A percentile compares a stretch with the other conserved stretches of the same genome.
Evolutionary conservation across 2,329 filamentous ascomycete species (phyloP).

Genomic region (Periglandula ipomoeae): DNA sequence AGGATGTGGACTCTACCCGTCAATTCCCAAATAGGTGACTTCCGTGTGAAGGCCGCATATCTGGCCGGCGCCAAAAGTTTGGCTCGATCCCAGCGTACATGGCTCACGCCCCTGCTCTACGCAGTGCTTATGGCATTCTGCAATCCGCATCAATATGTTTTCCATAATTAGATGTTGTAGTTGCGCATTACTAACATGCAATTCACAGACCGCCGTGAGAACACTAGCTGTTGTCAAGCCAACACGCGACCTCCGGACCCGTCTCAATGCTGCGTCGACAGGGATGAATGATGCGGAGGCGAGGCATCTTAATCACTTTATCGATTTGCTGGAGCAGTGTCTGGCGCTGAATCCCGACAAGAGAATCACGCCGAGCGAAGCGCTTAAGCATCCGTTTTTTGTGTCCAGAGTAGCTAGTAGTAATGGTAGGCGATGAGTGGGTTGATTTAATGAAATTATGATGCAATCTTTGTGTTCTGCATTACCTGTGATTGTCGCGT

Average conservation of each 20-base stretch:
- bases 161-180: neutral
- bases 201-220: slow-evolving; percentile 53
- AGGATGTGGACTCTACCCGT: neutral
- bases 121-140: neutral
- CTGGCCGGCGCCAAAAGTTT: slow-evolving; percentile 5
- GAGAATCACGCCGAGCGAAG: slow-evolving; percentile 77
- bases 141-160: neutral
- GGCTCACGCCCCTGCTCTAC: neutral
- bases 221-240: slow-evolving; percentile 65
- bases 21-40: neutral
- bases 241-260: slow-evolving; percentile 70
- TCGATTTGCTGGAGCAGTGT: slow-evolving; percentile 82
- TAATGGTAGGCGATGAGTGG: slow-evolving; percentile 2
- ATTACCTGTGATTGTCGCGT: neutral
- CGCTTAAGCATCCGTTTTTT: slow-evolving; percentile 84
- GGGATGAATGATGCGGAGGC: slow-evolving; percentile 65
- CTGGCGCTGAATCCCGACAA: slow-evolving; percentile 87
- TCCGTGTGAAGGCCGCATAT: neutral
- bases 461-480: neutral
- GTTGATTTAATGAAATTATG: neutral
- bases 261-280: slow-evolving; percentile 64
- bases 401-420: slow-evolving; percentile 22
- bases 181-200: neutral
- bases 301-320: slow-evolving; percentile 72
- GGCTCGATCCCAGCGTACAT: neutral